These are phyloP conservation scores for Pascua sp. DNA, from an alignment of 1,284 basidiomycete species.

Conservation along the genomic window DNA sequence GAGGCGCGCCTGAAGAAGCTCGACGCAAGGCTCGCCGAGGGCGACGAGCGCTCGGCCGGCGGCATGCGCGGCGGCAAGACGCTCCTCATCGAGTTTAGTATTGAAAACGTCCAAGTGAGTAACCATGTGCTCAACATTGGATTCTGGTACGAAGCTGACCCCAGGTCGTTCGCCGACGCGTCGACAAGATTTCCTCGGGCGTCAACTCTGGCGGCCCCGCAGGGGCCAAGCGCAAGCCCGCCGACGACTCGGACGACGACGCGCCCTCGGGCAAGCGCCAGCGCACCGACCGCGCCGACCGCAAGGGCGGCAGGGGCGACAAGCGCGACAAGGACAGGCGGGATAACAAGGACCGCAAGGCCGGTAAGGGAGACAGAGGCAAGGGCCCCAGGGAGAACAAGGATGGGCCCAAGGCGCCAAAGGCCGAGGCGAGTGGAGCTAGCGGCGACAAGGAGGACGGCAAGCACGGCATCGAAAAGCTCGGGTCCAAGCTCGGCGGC, in stretches of 20 bases:
- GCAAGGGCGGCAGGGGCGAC: slow-evolving; percentile 13
- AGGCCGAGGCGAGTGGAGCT: not conserved
- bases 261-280: slow-evolving; percentile 5
- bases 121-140: not conserved
- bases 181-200: slow-evolving; percentile 42
- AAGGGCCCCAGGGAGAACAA: slow-evolving; percentile 4
- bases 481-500: slow-evolving; percentile 44
- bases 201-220: slow-evolving; percentile 11
- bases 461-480: slow-evolving; percentile 43
- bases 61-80: slow-evolving; percentile 57
- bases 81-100: slow-evolving; percentile 85
- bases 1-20: slow-evolving; percentile 52
- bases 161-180: slow-evolving; percentile 46
- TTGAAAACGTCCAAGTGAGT: slow-evolving; percentile 82
- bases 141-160: not conserved
- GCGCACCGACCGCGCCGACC: not conserved
- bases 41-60: slow-evolving; percentile 31
- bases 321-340: slow-evolving; percentile 1
- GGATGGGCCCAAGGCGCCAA: not conserved
- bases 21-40: slow-evolving; percentile 37
- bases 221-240: not conserved
- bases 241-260: slow-evolving; percentile 34
- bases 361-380: slow-evolving; percentile 2
- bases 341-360: slow-evolving; percentile 1
- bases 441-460: slow-evolving; percentile 15